Base-by-base conservation (phyloP, 495 filamentous ascomycete species). In the Xylaria acuta region DNA sequence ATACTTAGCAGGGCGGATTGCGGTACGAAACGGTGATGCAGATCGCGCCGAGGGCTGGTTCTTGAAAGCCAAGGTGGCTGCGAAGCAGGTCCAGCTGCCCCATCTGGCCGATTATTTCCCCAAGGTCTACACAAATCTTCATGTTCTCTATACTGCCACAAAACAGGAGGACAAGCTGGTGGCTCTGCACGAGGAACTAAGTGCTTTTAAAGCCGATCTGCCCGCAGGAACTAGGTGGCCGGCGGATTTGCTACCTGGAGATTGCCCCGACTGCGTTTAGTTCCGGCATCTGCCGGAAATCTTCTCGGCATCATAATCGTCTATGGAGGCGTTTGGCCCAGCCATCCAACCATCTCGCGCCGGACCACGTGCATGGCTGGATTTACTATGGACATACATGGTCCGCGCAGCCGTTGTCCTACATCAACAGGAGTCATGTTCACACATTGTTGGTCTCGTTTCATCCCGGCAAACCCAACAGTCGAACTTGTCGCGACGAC, bases 31-130 rank as follows among this genome's bases (percentile, higher is more conserved):
- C 18, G 71, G 64, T 3, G 71, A 73, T 64, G 45, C 64, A 14
- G 65, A 43, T 2, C 64, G 71, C 54, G 71, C 71, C 1, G 71
- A 73, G 64, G 71, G 49, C 11, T 69, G 65, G 43, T 69, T 73
- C 43, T 27, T 69, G 53, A 68, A 69, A 63, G 64, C 71, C 58
- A 54, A 62, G 56, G 25, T 8, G 25, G 45, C 45, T 27, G 64
- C 71, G 18, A 68, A 49, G 41, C 71, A 69, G 41, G 32, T 43
- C 38, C 14, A 3, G 3, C 18, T 45, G 27, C 53, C 51, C 16
- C 49, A 53, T 45, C 47, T 56, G 22, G 51, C 51, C 14, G 70
- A 72, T 45, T 72, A 66, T 34, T 60, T 36, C 53, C 22, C 51
- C 49, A 72, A 72, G 63, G 51, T 32, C 38, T 66, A 47, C 14